A percentile compares a stretch with the other conserved stretches of the same genome.
Evolutionary conservation across 2,329 filamentous ascomycete genomes (phyloP).

Genomic region (Passalora sequoiae): DNA sequence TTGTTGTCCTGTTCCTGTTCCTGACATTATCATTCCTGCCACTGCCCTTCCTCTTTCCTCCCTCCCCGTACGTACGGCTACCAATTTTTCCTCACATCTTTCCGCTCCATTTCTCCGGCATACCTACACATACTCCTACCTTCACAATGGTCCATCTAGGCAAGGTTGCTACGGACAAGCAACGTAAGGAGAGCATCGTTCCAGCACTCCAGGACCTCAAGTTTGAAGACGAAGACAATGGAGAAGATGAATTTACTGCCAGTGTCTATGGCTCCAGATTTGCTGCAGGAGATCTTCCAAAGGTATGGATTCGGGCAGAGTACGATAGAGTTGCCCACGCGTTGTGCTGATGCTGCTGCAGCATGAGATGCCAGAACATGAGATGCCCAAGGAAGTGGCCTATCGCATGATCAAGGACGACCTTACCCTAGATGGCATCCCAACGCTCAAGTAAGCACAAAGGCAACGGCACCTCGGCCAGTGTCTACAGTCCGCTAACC

Average conservation of each 20-base stretch:
- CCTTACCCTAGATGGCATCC: constrained; percentile 83
- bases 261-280: constrained; percentile 86
- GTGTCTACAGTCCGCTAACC: too few species aligned
- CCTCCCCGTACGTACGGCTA: too few species aligned
- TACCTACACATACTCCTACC: too few species aligned
- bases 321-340: too few species aligned
- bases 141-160: constrained; percentile 35
- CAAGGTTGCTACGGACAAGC: constrained; percentile 30
- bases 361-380: constrained; percentile 77
- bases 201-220: constrained; percentile 46
- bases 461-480: too few species aligned
- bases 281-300: constrained; percentile 73
- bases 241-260: constrained; percentile 59
- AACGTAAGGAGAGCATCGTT: constrained; percentile 35
- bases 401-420: constrained; percentile 97
- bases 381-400: constrained; percentile 90
- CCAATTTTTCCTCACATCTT: too few species aligned
- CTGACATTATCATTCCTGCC: too few species aligned
- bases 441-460: constrained; percentile 74
- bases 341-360: too few species aligned
- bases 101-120: too few species aligned
- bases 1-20: too few species aligned
- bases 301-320: too few species aligned
- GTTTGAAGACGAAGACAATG: constrained; percentile 38
- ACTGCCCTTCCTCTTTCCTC: too few species aligned